Evolutionary conservation across 129 eudicot genomes (phyloP).

Genomic region (Dittrichia graveolens): DNA sequence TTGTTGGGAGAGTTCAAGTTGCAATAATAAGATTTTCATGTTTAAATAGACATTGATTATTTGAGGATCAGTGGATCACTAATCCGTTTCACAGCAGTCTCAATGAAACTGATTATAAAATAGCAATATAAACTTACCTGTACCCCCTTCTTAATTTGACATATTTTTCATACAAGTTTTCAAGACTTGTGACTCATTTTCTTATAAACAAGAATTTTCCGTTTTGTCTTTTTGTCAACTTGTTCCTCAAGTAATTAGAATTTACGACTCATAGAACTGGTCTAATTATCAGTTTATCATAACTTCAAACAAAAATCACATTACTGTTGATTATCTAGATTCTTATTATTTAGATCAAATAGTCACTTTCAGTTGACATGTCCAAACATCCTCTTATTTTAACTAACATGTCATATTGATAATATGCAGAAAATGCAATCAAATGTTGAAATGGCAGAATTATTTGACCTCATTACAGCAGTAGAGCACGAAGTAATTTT

Average conservation of each 20-base stretch:
- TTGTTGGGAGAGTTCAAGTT: neutral
- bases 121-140: neutral
- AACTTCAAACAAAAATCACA: neutral
- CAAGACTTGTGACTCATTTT: neutral
- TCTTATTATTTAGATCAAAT: neutral
- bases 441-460: constrained; percentile 8
- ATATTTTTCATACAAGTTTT: neutral
- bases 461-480: neutral
- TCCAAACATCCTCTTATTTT: neutral
- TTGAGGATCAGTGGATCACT: too few relatives aligned
- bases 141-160: neutral
- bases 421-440: constrained; percentile 11
- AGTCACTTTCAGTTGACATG: neutral
- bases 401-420: neutral
- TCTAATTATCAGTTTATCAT: neutral
- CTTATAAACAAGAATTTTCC: neutral
- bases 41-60: neutral
- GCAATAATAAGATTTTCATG: neutral
- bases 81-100: too few relatives aligned
- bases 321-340: neutral
- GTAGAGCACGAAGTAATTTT: neutral
- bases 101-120: neutral
- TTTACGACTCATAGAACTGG: neutral
- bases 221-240: neutral
- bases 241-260: neutral